Conservation (phyloP, 371 early-diverging fungal genomes). For the Apophysomyces sp. region DNA sequence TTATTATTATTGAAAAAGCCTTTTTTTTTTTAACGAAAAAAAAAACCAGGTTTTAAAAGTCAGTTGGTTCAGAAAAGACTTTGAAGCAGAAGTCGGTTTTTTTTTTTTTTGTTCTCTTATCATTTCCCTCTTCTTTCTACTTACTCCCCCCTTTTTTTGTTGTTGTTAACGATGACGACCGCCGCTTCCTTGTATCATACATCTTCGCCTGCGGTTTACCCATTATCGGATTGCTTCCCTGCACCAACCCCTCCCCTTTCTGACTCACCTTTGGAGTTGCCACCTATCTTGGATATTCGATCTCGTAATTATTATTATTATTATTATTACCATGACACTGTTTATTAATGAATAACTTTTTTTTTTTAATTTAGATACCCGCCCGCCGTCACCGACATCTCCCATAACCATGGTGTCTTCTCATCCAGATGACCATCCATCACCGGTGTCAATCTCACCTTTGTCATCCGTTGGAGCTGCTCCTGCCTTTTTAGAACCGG, state of each 20-base stretch:
- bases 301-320: background rate
- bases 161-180: background rate
- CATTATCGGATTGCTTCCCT: constrained; percentile 4
- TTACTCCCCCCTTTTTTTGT: background rate
- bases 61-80: constrained; percentile 2
- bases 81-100: background rate
- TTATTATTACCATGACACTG: background rate
- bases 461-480: constrained; percentile 2
- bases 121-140: background rate
- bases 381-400: constrained; percentile 17
- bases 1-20: no score
- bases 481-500: constrained; percentile 30
- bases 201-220: background rate
- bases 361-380: background rate
- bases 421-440: constrained; percentile 6
- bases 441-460: constrained; percentile 1
- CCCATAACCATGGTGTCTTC: constrained; percentile 4
- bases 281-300: constrained; percentile 19
- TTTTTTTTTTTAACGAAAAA: background rate
- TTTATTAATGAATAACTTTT: background rate
- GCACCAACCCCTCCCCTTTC: constrained; percentile 17
- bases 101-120: background rate
- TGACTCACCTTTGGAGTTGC: constrained; percentile 15
- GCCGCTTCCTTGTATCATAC: background rate
- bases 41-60: constrained; percentile 1